Base-by-base conservation (phyloP, 352 stramenopile genomes). In the Aphanomyces stellatus region DNA sequence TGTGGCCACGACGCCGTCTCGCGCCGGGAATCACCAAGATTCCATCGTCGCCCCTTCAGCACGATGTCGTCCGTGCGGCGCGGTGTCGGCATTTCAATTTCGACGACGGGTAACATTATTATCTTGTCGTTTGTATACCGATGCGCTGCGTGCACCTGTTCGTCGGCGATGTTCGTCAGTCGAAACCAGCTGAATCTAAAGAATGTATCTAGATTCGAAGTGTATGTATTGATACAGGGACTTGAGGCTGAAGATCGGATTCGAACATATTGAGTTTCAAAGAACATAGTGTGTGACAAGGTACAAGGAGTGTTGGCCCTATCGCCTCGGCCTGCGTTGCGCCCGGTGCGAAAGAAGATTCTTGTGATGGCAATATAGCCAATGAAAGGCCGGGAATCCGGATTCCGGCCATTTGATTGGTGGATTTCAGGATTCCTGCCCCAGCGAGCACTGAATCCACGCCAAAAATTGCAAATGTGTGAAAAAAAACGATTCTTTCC, bases 351-450 rank as follows among this genome's bases (percentile, higher is more conserved):
- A 31, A 49, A 67, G 60, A 67, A 67, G 60, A 67, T 67, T 67
- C 60, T 67, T 67, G 60, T 67, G 60, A 46, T 43, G 22, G 60
- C 22, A 37, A 57, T 51, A n/a, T 67, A 48, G 22, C 60, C 60
- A 67, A 67, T 67, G 5, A 42, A 24, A 42, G 6, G 10, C 0
- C 27, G 11, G 3, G 22, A 46, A 43, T 40, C 37, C 40, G 17
- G 27, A 31, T 43, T 41, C 6, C 13, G 17, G 19, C 4, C 2
- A 8, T 41, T 41, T 56, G 40, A 67, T 67, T 67, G 60, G 60
- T 67, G 49, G 40, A 67, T 27, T 49, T 46, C 42, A 57, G 30
- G 49, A 57, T 57, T 34, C 49, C n/a, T n/a, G n/a, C n/a, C n/a
- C n/a, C n/a, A n/a, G n/a, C n/a, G n/a, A 17, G 8, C 37, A 17